Percentiles rank a stretch among this genome's conserved stretches.
Evolutionary conservation across 2,329 filamentous ascomycete species (phyloP).

Genomic region (Pseudogymnoascus sp.): DNA sequence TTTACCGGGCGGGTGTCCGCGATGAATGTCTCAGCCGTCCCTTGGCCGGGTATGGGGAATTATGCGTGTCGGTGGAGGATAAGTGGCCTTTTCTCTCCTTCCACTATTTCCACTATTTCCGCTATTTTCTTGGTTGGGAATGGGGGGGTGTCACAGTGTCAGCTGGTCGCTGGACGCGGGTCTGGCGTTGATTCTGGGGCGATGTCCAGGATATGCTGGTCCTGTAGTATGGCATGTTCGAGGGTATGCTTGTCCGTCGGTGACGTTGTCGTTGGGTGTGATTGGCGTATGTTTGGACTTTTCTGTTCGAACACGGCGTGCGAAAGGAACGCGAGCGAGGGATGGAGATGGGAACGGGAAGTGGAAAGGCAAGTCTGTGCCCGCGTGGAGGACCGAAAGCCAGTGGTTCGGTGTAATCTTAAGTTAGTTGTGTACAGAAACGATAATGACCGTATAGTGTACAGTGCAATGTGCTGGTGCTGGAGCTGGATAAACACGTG

Average conservation of each 20-base stretch:
- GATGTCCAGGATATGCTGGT: neutral
- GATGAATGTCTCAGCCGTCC: neutral
- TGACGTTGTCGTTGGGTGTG: neutral
- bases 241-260: neutral
- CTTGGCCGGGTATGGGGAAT: neutral
- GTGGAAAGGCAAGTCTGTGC: neutral
- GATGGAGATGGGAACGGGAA: neutral
- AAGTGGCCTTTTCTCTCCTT: neutral
- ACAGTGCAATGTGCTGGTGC: too few species aligned
- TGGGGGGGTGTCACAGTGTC: neutral
- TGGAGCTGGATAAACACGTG: neutral
- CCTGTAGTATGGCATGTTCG: neutral
- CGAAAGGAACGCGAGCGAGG: neutral
- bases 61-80: neutral
- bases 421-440: neutral
- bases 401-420: slow-evolving; percentile 5
- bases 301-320: neutral
- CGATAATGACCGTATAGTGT: neutral
- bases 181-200: neutral
- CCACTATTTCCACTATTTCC: neutral
- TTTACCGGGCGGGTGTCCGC: neutral
- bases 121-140: slow-evolving; percentile 4
- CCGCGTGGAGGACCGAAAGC: neutral
- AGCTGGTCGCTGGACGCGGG: neutral
- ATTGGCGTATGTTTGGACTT: neutral